A percentile compares a stretch with the other conserved stretches of the same genome.
These are phyloP conservation scores for Glycine tomentella DNA, from an alignment of 306 rosid species.

Conservation along the genomic window DNA sequence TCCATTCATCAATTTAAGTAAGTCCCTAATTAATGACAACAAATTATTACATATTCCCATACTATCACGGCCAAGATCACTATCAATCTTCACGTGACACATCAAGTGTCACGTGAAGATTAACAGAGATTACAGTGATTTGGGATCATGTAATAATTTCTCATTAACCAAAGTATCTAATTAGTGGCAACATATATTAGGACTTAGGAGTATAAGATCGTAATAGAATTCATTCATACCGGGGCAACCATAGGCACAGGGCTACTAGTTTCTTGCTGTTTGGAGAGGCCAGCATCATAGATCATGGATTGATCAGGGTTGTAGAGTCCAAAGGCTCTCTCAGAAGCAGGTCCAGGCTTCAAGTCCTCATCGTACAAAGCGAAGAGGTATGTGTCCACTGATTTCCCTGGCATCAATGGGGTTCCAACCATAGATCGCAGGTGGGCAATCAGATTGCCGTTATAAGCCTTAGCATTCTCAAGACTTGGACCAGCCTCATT, in stretches of 20 bases:
- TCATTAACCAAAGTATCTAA: not conserved
- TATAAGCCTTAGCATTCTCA: constrained; percentile 89
- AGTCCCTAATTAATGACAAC: not conserved
- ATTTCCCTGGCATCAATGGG: constrained; percentile 94
- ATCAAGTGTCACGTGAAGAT: too few relatives aligned
- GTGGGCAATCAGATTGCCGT: constrained; percentile 81
- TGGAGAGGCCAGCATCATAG: constrained; percentile 85
- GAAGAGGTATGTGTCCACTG: constrained; percentile 89
- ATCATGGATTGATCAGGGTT: constrained; percentile 83
- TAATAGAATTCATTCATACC: constrained; percentile 36
- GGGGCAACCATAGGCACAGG: constrained; percentile 48
- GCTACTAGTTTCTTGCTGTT: constrained; percentile 47
- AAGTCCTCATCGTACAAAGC: constrained; percentile 91
- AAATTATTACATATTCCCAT: not conserved
- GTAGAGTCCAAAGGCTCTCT: constrained; percentile 88
- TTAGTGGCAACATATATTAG: not conserved
- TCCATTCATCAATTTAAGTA: constrained; percentile 19
- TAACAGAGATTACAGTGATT: not conserved
- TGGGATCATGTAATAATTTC: not conserved
- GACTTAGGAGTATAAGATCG: not conserved
- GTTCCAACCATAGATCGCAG: constrained; percentile 91
- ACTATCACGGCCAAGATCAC: too few relatives aligned
- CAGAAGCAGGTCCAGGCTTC: constrained; percentile 92
- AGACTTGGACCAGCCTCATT: constrained; percentile 83
- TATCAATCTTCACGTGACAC: too few relatives aligned